Evolutionary conservation across 1,139 yeast species (phyloP).

Genomic region (Candida pseudoviswanathii): DNA sequence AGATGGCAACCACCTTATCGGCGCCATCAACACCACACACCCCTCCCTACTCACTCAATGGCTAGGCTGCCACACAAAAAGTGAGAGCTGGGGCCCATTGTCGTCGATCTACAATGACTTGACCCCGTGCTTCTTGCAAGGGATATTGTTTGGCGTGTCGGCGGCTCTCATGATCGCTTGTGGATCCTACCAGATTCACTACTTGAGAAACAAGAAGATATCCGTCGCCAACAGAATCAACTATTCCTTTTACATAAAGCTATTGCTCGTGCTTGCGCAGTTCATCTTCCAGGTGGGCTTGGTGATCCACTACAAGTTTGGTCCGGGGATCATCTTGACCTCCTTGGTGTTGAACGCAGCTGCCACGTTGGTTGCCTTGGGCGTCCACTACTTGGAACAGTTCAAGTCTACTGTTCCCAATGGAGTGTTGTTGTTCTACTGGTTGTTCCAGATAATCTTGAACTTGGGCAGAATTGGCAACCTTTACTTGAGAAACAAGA

Average conservation of each 20-base stretch:
- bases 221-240: conserved; percentile 35
- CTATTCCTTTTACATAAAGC: conserved; percentile 46
- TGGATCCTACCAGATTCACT: conserved; percentile 51
- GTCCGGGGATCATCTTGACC: conserved; percentile 44
- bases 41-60: conserved; percentile 11
- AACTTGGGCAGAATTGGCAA: conserved; percentile 46
- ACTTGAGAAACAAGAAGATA: conserved; percentile 33
- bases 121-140: conserved; percentile 83
- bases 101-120: conserved; percentile 62
- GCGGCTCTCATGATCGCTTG: conserved; percentile 55
- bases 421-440: conserved; percentile 71
- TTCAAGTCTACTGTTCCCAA: conserved; percentile 65
- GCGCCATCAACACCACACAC: neutral
- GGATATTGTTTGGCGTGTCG: conserved; percentile 55
- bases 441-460: conserved; percentile 60
- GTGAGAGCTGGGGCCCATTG: conserved; percentile 79
- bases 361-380: conserved; percentile 53
- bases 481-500: conserved; percentile 47
- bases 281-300: conserved; percentile 33
- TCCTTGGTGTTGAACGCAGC: conserved; percentile 41
- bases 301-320: conserved; percentile 18
- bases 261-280: conserved; percentile 45
- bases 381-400: conserved; percentile 72
- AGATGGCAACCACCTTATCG: neutral
- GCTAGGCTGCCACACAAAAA: conserved; percentile 19